phyloP scores from a whole-genome alignment of 1,284 basidiomycete genomes.

The Erythrobasidium hasegawianum region DNA sequence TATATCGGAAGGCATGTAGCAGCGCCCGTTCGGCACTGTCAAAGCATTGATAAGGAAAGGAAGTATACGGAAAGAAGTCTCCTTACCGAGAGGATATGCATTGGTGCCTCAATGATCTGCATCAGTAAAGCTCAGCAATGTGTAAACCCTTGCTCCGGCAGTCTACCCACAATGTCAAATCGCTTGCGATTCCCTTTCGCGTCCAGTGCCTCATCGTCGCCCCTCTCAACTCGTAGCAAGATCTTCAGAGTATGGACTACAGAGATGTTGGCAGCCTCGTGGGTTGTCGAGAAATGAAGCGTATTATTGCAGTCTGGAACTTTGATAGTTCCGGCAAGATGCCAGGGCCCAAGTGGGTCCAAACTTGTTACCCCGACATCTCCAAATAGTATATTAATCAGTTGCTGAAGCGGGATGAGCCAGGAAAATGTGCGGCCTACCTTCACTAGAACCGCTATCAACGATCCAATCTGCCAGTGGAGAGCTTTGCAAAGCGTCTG shows the following conservation, averaged over 20 bases:
- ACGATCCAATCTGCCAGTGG: constrained; percentile 44
- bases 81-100: constrained; percentile 63
- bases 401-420: neutral
- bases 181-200: constrained; percentile 66
- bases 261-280: constrained; percentile 72
- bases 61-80: neutral
- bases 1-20: constrained; percentile 24
- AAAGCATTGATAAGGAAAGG: neutral
- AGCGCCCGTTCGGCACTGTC: constrained; percentile 12
- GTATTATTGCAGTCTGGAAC: constrained; percentile 53
- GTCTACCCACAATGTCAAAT: constrained; percentile 34
- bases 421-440: constrained; percentile 4
- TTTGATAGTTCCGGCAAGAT: constrained; percentile 52
- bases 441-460: constrained; percentile 42
- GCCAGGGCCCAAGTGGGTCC: constrained; percentile 58
- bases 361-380: constrained; percentile 40
- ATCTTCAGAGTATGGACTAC: constrained; percentile 78
- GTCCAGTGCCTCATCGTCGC: constrained; percentile 64
- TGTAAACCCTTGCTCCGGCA: neutral
- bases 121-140: neutral
- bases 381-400: neutral
- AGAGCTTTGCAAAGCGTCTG: constrained; percentile 40
- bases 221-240: constrained; percentile 76
- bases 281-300: constrained; percentile 77
- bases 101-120: constrained; percentile 69